Evolutionary conservation across 805 yeast species (phyloP), one percentile per base, ranked within the genome.

Genomic region (Metschnikowia kofuensis): DNA sequence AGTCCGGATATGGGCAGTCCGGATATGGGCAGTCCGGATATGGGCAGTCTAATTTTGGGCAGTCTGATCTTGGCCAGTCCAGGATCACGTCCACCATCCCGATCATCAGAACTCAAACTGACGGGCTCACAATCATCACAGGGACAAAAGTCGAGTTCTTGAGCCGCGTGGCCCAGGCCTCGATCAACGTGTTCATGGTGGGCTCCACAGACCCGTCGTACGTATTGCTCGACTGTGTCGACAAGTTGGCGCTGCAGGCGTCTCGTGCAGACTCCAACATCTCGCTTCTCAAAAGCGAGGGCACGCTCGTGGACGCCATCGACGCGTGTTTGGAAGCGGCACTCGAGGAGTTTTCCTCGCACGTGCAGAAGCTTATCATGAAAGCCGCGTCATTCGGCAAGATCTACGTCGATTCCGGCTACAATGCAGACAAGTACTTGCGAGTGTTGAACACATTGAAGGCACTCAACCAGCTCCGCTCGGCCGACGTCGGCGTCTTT

Each of bases 361-460:
- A 74, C 45, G 79, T 91, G 85, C 99, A 94, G 59, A 90, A 89
- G 63, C 80, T 79, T 44, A 68, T 92, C 9, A 66, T 94, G 35
- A 77, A 82, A 45, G 96, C 97, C 1, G 96, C 91, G 0, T 74
- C 87, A 0, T 88, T 91, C 67, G 99, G 97, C 0, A 94, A 92
- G 57, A 76, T 87, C 0, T 73, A 79, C 44, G 64, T 57, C 39
- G 80, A 77, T 8, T 60, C 73, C 3, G 80, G 76, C 57, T 84
- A 83, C 45, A 58, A 70, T 59, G 73, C 90, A 3, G 79, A 79
- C 49, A 68, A 73, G 40, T 89, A 85, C 57, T 79, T 89, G 2
- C 72, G 74, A n/a, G 78, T 82, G 2, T 75, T 91, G 52, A 77
- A 84, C 56, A 70, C 69, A 34, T 58, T 89, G 21, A 76, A 89